Conservation (phyloP, 2,329 filamentous ascomycete genomes). For the Exophiala phaeomuriformis region DNA sequence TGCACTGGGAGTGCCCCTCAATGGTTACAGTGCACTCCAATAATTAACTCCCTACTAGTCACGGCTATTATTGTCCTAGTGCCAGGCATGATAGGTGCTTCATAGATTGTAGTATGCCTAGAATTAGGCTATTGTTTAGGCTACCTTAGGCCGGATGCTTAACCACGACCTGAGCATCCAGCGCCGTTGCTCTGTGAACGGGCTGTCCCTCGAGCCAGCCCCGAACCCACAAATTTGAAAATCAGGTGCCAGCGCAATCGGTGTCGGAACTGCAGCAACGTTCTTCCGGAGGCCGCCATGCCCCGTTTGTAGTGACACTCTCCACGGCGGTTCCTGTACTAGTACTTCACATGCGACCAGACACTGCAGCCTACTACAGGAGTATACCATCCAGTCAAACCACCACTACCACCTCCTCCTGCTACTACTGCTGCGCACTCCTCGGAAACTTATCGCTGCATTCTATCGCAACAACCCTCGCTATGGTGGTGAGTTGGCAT, state of each 20-base stretch:
- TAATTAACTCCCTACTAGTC: too few relatives aligned
- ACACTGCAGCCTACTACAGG: neutral
- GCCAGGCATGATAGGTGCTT: too few relatives aligned
- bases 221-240: neutral
- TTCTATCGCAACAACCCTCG: constrained; percentile 19
- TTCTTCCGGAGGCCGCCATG: constrained; percentile 1
- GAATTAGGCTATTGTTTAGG: too few relatives aligned
- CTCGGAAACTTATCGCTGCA: neutral
- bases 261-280: neutral
- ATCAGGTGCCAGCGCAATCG: neutral
- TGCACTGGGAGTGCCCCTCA: neutral
- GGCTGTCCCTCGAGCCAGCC: too few relatives aligned
- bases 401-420: too few relatives aligned
- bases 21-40: neutral
- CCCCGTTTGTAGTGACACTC: neutral
- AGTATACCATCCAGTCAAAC: neutral
- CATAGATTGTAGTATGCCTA: too few relatives aligned
- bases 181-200: neutral
- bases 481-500: constrained; percentile 37
- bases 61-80: too few relatives aligned
- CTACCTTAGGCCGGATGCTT: too few relatives aligned
- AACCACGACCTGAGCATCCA: neutral
- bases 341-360: neutral
- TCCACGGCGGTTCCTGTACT: neutral
- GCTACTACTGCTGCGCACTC: too few relatives aligned